phyloP scores from a whole-genome alignment of 2,329 filamentous ascomycete genomes.

The Colletotrichum sp. region DNA sequence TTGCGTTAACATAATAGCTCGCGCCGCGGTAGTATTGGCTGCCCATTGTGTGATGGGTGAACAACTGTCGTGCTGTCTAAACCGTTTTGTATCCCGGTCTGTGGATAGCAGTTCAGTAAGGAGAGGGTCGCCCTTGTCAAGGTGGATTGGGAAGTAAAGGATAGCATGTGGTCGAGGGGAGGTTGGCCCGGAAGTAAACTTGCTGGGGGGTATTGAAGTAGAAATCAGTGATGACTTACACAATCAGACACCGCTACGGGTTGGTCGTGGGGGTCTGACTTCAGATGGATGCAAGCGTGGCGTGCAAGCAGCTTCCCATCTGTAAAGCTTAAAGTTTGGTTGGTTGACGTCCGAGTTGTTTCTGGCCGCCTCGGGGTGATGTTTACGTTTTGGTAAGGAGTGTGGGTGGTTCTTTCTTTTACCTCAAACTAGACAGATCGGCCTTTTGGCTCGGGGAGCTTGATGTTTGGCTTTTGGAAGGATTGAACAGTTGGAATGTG shows the following conservation, averaged over 20 bases:
- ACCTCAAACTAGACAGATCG: neutral
- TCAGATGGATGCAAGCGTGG: neutral
- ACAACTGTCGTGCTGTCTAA: constrained; percentile 10
- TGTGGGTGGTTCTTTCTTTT: neutral
- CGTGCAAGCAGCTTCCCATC: neutral
- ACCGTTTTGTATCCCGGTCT: constrained; percentile 13
- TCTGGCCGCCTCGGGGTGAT: neutral
- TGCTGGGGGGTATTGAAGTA: neutral
- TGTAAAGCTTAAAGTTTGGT: neutral
- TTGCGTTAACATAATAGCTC: constrained; percentile 18
- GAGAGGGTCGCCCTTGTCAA: neutral
- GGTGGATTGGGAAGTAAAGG: neutral
- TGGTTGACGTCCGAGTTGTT: neutral
- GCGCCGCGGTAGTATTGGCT: constrained; percentile 8
- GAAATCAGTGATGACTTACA: constrained; percentile 7
- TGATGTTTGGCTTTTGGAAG: neutral
- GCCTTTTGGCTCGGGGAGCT: neutral
- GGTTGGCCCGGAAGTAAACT: neutral
- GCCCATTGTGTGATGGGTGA: constrained; percentile 7
- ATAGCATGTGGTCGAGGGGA: neutral
- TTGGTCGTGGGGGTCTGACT: neutral
- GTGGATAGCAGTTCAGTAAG: constrained; percentile 21
- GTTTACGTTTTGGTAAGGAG: constrained; percentile 1
- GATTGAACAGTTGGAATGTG: neutral
- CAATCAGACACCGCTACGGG: neutral